Evolutionary conservation across 345 rosid genomes (phyloP).

Genomic region (Camelina laxa): DNA sequence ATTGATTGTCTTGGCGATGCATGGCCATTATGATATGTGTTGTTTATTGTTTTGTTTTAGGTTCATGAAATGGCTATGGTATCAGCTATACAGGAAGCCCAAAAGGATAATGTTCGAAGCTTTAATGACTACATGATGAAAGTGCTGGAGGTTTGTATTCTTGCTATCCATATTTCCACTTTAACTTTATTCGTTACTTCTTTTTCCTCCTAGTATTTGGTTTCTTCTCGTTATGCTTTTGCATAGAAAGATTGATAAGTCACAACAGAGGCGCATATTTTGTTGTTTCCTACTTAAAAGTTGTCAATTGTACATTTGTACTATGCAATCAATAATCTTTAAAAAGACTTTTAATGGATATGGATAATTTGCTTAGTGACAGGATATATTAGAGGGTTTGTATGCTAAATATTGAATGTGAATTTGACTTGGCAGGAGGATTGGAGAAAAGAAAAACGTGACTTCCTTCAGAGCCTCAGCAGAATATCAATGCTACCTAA

Average conservation of each 20-base stretch:
- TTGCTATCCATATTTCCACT: conserved; percentile 12
- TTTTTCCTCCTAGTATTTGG: conserved; percentile 14
- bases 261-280: not conserved
- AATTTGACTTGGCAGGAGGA: conserved; percentile 66
- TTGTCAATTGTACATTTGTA: not conserved
- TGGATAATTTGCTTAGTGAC: conserved; percentile 14
- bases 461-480: conserved; percentile 93
- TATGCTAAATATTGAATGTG: conserved; percentile 18
- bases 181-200: not conserved
- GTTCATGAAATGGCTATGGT: conserved; percentile 99
- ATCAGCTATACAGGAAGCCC: conserved; percentile 96
- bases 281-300: conserved; percentile 18
- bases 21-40: not conserved
- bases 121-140: conserved; percentile 96
- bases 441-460: conserved; percentile 94
- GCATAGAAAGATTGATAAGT: conserved; percentile 6
- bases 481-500: conserved; percentile 83
- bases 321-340: conserved; percentile 12
- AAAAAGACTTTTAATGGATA: conserved; percentile 1
- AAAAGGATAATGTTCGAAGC: conserved; percentile 87
- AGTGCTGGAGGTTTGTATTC: conserved; percentile 79
- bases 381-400: conserved; percentile 4
- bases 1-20: conserved; percentile 13
- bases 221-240: conserved; percentile 21
- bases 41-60: conserved; percentile 40